Conservation (phyloP, 352 stramenopile genomes). For the Phytopythium delawarense region DNA sequence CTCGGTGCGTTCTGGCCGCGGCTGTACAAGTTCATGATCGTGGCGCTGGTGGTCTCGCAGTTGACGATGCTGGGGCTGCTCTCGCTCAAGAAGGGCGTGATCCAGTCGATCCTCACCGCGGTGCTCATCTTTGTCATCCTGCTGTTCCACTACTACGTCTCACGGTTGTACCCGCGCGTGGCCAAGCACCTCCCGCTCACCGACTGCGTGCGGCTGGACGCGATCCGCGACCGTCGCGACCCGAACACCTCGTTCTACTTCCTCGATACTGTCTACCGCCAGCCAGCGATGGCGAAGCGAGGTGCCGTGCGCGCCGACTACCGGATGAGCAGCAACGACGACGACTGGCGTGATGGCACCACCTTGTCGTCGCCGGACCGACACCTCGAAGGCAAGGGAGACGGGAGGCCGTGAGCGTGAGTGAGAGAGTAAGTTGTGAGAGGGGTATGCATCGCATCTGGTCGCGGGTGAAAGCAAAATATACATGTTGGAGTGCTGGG, state of each 20-base stretch:
- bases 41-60: constrained; percentile 66
- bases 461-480: constrained; percentile 1
- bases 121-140: constrained; percentile 39
- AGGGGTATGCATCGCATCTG: not conserved
- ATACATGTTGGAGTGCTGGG: not conserved
- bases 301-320: constrained; percentile 51
- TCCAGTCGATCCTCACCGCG: constrained; percentile 25
- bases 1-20: constrained; percentile 74
- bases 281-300: constrained; percentile 63
- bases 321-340: constrained; percentile 38
- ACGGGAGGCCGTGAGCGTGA: not conserved
- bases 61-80: constrained; percentile 74
- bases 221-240: constrained; percentile 25
- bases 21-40: constrained; percentile 73
- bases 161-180: constrained; percentile 44
- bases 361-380: constrained; percentile 33
- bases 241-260: constrained; percentile 43
- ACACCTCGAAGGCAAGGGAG: constrained; percentile 10
- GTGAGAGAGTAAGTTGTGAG: not conserved
- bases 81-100: constrained; percentile 62
- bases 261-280: constrained; percentile 62
- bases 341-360: constrained; percentile 23
- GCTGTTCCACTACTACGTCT: constrained; percentile 64
- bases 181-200: constrained; percentile 57
- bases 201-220: constrained; percentile 56